phyloP scores from a whole-genome alignment of 2,329 filamentous ascomycete species.

The Ceratocystis variospora region DNA sequence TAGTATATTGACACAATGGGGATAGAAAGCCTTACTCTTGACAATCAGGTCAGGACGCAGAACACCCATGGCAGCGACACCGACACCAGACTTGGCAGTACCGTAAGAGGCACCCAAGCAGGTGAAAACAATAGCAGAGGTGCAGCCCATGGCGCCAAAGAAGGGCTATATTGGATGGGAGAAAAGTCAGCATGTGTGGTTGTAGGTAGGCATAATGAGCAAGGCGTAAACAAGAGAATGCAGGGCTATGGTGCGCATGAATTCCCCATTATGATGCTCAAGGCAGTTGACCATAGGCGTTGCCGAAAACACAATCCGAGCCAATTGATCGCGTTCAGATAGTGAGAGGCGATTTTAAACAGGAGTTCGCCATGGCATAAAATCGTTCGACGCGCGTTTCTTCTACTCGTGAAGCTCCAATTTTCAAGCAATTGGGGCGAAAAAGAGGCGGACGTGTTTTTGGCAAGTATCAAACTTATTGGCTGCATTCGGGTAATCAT shows the following conservation, averaged over 20 bases:
- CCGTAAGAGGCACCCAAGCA: conserved; percentile 95
- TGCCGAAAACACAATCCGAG: conserved; percentile 18
- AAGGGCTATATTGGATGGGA: conserved; percentile 46
- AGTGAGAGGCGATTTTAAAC: background rate
- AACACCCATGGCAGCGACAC: conserved; percentile 97
- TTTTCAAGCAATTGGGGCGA: no score
- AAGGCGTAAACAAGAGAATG: background rate
- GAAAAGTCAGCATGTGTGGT: conserved; percentile 25
- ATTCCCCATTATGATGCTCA: no score
- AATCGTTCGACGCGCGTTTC: background rate
- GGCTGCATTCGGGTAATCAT: no score
- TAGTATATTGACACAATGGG: no score
- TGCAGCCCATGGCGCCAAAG: conserved; percentile 96
- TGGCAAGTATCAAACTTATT: background rate
- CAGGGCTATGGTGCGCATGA: no score
- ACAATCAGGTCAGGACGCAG: conserved; percentile 95
- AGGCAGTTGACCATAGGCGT: conserved; percentile 20
- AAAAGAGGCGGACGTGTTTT: background rate
- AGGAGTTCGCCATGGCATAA: background rate
- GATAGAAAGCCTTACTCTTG: conserved; percentile 56
- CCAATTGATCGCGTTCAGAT: background rate
- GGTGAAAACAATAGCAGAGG: conserved; percentile 91
- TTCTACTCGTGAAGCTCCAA: background rate
- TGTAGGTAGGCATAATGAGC: background rate
- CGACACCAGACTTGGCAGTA: conserved; percentile 97